Evolutionary conservation across 78 protist genomes (phyloP), one percentile per base, ranked within the genome.

Genomic region (Bodo saltans): DNA sequence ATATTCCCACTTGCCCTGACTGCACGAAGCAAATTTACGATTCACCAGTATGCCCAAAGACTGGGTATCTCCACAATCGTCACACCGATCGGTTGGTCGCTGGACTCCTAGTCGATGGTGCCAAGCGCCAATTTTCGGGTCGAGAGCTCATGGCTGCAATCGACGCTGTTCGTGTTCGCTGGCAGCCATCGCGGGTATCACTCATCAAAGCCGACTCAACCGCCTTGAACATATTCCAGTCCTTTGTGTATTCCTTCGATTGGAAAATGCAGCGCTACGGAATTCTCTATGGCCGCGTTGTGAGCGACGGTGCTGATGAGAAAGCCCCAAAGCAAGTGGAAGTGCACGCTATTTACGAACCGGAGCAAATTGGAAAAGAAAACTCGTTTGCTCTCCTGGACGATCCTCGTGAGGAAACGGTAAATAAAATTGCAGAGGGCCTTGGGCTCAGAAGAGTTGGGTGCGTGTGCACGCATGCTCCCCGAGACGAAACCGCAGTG

Each of bases 391-490:
- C 12, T 1, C 11, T 23, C 60, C 4, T 23, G 27, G 39, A 11
- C 27, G 81, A 76, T 67, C 12, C 12, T 1, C 40, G 67, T 17
- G 41, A 42, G 29, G 39, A 2, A 28, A 76, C 17, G 35, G 60
- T 39, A 3, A 67, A 76, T 12, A 38, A 29, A 3, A 8, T 76
- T 35, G 81, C 81, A 3, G 34, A 25, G 40, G n/a, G 35, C 40
- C 52, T 76, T 26, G 81, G 81, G 29, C 34, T 21, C 47, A 47
- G 42, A 27, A 32, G 81, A 3, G 81, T 76, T 17, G 81, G 81
- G 40, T 23, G 35, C 67, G 8, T 76, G 3, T 47, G 17, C 37
- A 30, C 81, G 30, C 28, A 11, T 4, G 41, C 69, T 2, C 67
- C 72, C 25, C 21, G 25, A 8, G 29, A 32, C 69, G 42, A 28